Evolutionary conservation across 305 asterid species (phyloP).

Genomic region (Rubia peregrina): DNA sequence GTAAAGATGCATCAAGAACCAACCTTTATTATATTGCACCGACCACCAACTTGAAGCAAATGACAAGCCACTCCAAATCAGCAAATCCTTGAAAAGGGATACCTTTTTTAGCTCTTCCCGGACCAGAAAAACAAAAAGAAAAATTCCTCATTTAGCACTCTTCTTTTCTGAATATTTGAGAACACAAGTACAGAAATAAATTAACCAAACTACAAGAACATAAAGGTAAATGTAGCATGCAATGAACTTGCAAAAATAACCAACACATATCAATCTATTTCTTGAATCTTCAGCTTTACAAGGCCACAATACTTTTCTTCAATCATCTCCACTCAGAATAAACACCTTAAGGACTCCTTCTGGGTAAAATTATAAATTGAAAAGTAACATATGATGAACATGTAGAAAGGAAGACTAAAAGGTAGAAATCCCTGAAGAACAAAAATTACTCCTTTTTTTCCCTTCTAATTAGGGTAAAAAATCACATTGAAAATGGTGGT

Average conservation of each 20-base stretch:
- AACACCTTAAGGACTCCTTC: not conserved
- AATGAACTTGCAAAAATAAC: not conserved
- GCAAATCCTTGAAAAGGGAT: conserved; percentile 1
- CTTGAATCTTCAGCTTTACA: not conserved
- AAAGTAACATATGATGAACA: not conserved
- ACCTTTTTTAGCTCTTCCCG: conserved; percentile 9
- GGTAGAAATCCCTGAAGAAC: not conserved
- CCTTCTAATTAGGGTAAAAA: not conserved
- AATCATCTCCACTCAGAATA: not conserved
- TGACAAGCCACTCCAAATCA: conserved; percentile 1
- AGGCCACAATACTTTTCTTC: not conserved
- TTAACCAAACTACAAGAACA: not conserved
- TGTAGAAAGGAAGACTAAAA: not conserved
- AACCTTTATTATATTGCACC: not conserved
- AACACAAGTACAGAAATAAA: conserved; percentile 4
- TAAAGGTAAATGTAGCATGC: not conserved
- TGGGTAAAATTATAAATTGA: not conserved
- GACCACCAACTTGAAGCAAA: conserved; percentile 2
- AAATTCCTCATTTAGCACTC: conserved; percentile 14
- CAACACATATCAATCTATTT: not conserved
- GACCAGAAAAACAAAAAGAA: not conserved
- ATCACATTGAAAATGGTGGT: not conserved
- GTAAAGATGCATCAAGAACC: not conserved
- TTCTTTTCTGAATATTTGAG: conserved; percentile 19
- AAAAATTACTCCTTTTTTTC: not conserved